Base-by-base conservation (phyloP, 2,329 filamentous ascomycete genomes). In the Lasiodiplodia gonubiensis region DNA sequence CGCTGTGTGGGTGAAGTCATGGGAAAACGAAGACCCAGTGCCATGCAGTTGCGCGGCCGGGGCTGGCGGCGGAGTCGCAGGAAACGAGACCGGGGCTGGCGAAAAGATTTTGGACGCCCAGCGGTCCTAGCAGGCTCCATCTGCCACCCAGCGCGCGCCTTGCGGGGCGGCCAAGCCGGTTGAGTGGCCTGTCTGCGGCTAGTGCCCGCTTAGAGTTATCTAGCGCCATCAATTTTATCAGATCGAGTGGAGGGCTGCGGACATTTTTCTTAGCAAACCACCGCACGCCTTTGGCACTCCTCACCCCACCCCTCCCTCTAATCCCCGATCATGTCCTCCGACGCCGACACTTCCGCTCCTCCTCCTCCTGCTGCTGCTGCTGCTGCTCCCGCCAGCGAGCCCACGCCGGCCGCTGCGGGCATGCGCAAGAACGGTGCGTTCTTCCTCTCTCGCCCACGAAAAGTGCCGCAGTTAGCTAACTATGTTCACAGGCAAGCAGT, bases 341-440 rank as follows among this genome's bases (percentile, higher is more conserved):
- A 66, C 53, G 52, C 52, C 64, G 46, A 57, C 16, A 51, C 46
- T 42, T 33, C 61, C 66, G 42, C 39, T 42, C 21, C 61, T 57
- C 30, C 39, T 49, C 25, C 67, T 53, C 48, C 46, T 16, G 21
- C 67, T 53, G 78, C 78, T 74, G 77, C 75, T 60, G 12, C 12
- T n/a, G 71, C 73, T 68, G 61, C 71, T 51, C 69, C 71, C 68
- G 27, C 76, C 55, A 76, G 76, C 35, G 72, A 79, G 11, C 76
- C 78, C 66, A 74, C 78, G 59, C 74, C 70, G 72, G 63, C 76
- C 74, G 72, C 77, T 75, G 67, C 82, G 81, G 79, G 92, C 70
- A 90, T 95, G 86, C 91, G 92, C 74, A 91, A 90, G 79, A 97
- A 97, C 83, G 92, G 92, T 94, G 83, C 70, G 81, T 73, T 23